Conservation (phyloP, 805 yeast genomes). For the Alloascoidea hylecoeti region DNA sequence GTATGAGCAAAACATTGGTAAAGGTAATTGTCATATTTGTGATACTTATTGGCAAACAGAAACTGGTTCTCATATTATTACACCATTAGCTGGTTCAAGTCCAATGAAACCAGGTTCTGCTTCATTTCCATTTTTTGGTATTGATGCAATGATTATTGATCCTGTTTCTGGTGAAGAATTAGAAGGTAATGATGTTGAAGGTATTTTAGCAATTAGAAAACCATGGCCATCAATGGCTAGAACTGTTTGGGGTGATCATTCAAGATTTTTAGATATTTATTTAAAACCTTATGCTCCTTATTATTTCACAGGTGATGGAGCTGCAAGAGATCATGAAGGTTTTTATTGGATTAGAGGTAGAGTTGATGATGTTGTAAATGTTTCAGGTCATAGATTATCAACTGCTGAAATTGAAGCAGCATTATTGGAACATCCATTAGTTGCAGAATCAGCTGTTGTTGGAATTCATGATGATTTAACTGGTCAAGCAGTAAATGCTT, state of each 20-base stretch:
- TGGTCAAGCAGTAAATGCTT: constrained; percentile 95
- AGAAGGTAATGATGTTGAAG: constrained; percentile 83
- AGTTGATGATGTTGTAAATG: constrained; percentile 96
- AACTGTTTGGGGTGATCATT: constrained; percentile 82
- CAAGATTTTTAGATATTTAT: constrained; percentile 81
- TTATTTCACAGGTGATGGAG: constrained; percentile 98
- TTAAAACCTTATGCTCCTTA: constrained; percentile 84
- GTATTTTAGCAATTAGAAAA: constrained; percentile 79
- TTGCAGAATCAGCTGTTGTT: constrained; percentile 90
- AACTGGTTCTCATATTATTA: constrained; percentile 89
- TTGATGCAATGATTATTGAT: constrained; percentile 81
- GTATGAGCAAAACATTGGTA: constrained; percentile 89
- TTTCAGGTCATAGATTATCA: constrained; percentile 94
- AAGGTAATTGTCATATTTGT: constrained; percentile 74
- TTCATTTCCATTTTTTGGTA: constrained; percentile 91
- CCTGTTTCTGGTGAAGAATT: constrained; percentile 85
- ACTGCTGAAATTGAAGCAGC: constrained; percentile 97
- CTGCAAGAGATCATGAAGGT: constrained; percentile 93
- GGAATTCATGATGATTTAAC: constrained; percentile 92
- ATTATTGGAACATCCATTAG: constrained; percentile 60
- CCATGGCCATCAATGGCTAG: constrained; percentile 99
- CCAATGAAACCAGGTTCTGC: constrained; percentile 98
- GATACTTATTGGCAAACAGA: constrained; percentile 99
- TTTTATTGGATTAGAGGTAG: constrained; percentile 97
- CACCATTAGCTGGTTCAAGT: constrained; percentile 88